Evolutionary conservation across 345 rosid genomes (phyloP).

Genomic region (Eucalyptus curtisii): DNA sequence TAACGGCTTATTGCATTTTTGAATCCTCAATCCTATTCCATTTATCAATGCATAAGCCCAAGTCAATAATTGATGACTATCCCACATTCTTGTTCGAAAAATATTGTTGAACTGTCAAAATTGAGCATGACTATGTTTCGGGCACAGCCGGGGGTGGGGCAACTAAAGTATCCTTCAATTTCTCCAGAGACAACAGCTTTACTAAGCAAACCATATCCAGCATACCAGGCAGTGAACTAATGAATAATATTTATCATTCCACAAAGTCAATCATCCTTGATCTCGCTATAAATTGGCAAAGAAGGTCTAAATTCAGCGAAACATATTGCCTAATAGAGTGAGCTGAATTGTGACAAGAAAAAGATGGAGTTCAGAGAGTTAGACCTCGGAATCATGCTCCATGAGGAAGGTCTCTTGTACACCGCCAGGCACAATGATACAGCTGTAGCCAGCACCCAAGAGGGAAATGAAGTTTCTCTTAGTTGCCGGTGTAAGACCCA

Average conservation of each 20-base stretch:
- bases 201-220: neutral
- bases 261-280: neutral
- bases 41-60: neutral
- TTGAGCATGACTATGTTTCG: neutral
- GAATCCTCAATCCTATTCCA: neutral
- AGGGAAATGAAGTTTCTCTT: conserved; percentile 62
- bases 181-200: neutral
- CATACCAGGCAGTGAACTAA: neutral
- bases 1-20: neutral
- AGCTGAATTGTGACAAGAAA: neutral
- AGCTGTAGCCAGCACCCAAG: conserved; percentile 60
- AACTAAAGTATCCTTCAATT: neutral
- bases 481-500: conserved; percentile 80
- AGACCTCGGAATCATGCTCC: conserved; percentile 72
- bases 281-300: neutral
- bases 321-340: neutral
- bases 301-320: neutral
- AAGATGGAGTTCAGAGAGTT: neutral
- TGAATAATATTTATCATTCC: neutral
- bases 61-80: neutral
- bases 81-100: neutral
- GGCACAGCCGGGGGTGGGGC: neutral
- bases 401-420: conserved; percentile 74
- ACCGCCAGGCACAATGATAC: conserved; percentile 89
- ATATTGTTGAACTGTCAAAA: neutral